Conservation (phyloP, 2,329 filamentous ascomycete genomes). For the Xylariaceae sp. region DNA sequence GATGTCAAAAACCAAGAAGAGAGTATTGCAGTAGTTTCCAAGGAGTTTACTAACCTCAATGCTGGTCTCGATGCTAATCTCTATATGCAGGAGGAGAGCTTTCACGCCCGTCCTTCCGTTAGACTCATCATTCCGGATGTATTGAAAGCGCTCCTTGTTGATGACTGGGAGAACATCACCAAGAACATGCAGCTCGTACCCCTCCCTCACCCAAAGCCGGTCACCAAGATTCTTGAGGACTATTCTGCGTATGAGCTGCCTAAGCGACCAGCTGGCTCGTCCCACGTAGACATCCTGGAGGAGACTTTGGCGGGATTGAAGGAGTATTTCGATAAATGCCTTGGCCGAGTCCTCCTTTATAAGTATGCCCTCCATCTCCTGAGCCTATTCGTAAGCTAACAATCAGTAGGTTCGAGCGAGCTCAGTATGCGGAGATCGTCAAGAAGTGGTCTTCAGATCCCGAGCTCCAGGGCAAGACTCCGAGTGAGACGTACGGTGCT, state of each 20-base stretch:
- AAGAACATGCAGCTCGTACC: constrained; percentile 89
- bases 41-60: too few relatives aligned
- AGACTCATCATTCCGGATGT: constrained; percentile 83
- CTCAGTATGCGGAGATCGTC: constrained; percentile 77
- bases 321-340: constrained; percentile 89
- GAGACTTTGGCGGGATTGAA: constrained; percentile 82
- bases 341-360: constrained; percentile 87
- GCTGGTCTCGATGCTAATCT: too few relatives aligned
- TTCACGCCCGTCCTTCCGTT: constrained; percentile 78
- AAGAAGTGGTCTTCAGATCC: constrained; percentile 61
- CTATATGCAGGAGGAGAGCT: constrained; percentile 72
- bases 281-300: constrained; percentile 79
- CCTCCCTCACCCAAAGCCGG: constrained; percentile 72
- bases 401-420: constrained; percentile 70
- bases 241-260: constrained; percentile 69
- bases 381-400: constrained; percentile 16
- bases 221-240: constrained; percentile 73
- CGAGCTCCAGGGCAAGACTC: constrained; percentile 63
- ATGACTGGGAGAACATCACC: constrained; percentile 98
- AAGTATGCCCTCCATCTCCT: constrained; percentile 37
- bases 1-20: too few relatives aligned
- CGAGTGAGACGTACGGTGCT: constrained; percentile 82
- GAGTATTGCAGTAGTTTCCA: too few relatives aligned
- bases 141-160: constrained; percentile 87
- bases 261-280: constrained; percentile 60